Evolutionary conservation across 768 basidiomycete genomes (phyloP), one percentile per base, ranked within the genome.

Genomic region (Lactarius evosmus): DNA sequence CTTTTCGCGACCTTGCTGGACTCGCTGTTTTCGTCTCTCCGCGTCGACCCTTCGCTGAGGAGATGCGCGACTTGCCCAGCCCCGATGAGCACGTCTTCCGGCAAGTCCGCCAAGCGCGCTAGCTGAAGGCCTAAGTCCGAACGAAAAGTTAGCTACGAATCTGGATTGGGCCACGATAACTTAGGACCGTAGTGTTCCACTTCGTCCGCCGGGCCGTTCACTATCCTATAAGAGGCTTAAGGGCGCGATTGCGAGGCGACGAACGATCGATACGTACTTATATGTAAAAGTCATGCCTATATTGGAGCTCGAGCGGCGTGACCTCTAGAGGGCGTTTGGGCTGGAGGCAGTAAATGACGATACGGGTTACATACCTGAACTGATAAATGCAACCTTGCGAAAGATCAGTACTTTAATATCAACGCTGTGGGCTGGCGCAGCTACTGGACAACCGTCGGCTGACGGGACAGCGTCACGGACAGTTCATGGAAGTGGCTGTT

Each of bases 81-180:
- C 72, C 89, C 86, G 4, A 70, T 66, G 46, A 95, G 72, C 14
- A 96, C 84, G 53, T 89, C 83, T 0, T 73, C 66, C 0, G 96
- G 96, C 0, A 99, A 78, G 70, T 95, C 93, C 0, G 93, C 95
- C 6, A 96, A 81, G 53, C 85, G 84, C 14, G 95, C 95, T 30
- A 98, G 82, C 69, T 97, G 91, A 12, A 99, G 78, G 3, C 96
- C 95, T 95, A 32, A 17, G 16, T 49, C 55, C 7, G 14, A 9
- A 66, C 27, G 46, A n/a, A 38, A 40, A 61, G 22, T 54, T 40
- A 57, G 16, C 19, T 49, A 51, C 30, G 16, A 27, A 41, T 51
- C 25, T 12, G 9, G 54, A 11, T 19, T n/a, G 40, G 19, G 49
- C 32, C 1, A 40, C 17, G 54, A 44, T n/a, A 49, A 32, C 62